Evolutionary conservation across 2,329 filamentous ascomycete genomes (phyloP), one percentile per base, ranked within the genome.

Genomic region (Penicillium hesseltinei): DNA sequence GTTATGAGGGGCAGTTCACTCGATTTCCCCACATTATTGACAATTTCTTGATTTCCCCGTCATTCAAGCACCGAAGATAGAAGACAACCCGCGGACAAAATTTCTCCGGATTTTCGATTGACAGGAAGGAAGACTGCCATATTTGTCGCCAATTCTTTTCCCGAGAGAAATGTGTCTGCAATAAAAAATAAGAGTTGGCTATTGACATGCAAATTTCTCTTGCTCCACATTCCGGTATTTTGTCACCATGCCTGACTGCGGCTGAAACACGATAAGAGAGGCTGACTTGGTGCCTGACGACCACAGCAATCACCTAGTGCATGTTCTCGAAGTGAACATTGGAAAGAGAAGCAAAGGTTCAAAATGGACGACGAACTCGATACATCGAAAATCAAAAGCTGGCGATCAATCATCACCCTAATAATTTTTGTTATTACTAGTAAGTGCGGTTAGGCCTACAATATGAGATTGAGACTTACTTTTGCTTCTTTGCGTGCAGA

Each of bases 361-460:
- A 46, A 46, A 33, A 74, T 73, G 72, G 62, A 66, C 13, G 61
- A 66, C 50, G 69, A 74, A 54, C 69, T 81, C 11, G 76, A 85
- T 60, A 86, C 83, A 27, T 71, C 71, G 47, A 73, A 80, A 62
- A 90, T 91, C 66, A 81, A 72, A 54, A 73, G 82, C 56, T 90
- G 87, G 88, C 80, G 83, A 49, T 89, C 88, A 17, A 90, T 91
- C 49, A 73, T 90, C 56, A 90, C 87, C 0, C 78, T 91, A 35
- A 75, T 91, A 52, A 81, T 87, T 44, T 91, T 91, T 66, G 77
- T 90, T 35, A 43, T 88, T 40, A 87, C 88, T 5, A 91, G 88
- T 90, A 76, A 80, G 86, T 83, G 21, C 17, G 35, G 10, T 7
- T 13, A 7, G 2, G 17, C 7, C 36, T 17, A 6, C 10, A 36